Base-by-base conservation (phyloP, 73 alveolate species). In the Paramecium primaurelia region DNA sequence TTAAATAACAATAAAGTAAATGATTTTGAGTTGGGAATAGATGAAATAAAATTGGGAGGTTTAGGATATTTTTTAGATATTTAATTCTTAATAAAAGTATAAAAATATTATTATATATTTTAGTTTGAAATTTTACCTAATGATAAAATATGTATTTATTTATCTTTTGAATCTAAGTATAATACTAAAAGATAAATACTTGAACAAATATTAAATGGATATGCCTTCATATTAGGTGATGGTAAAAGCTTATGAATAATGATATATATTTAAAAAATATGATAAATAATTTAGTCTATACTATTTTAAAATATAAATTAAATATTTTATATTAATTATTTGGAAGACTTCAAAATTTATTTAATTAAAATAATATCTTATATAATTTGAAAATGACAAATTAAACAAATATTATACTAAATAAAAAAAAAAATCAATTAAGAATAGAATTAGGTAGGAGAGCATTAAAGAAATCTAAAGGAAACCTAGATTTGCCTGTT, bases 31-130 rank as follows among this genome's bases (percentile, higher is more conserved):
- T 16, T 80, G 75, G 91, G 91, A 80, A 80, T 80, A 45, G 91
- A 80, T 80, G 91, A 80, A 80, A 42, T 80, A 9, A 80, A 80
- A 80, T 80, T 80, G 6, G 91, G 71, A 45, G 91, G 91, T 45
- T 20, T 20, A 20, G 75, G 77, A n/a, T 12, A 14, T 6, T 25
- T 44, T 49, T 44, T n/a, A 11, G 91, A 80, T 3, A 22, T 49
- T 22, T 12, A 9, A 45, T 80, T 45, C n/a, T 80, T 32, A 11
- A 45, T 80, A 10, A 80, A 80, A 25, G 91, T 80, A 80, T 22
- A n/a, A 20, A 54, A 45, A 14, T 14, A 9, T 44, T 11, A 5
- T 6, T 18, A 54, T 54, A 10, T 14, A 10, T 18, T 20, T 80
- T 80, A 80, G 91, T 80, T 80, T 80, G 91, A 80, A 80, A 45